Evolutionary conservation across 305 asterid genomes (phyloP).

Genomic region (Fraxinus albicans): DNA sequence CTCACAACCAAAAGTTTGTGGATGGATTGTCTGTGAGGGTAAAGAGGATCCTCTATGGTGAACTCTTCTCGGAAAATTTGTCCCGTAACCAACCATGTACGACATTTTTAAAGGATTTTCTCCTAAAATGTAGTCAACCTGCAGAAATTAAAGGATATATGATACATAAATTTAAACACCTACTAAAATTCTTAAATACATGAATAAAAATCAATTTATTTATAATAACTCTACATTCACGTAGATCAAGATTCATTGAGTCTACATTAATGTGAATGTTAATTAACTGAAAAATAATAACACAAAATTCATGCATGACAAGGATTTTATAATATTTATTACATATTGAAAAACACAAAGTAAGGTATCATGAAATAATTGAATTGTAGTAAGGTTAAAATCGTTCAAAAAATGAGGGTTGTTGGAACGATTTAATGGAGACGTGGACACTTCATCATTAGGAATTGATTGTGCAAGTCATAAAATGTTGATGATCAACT

Average conservation of each 20-base stretch:
- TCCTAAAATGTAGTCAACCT: slow-evolving; percentile 86
- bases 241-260: too few relatives aligned
- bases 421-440: background rate
- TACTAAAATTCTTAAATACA: too few relatives aligned
- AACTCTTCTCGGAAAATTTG: slow-evolving; percentile 57
- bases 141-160: slow-evolving; percentile 4
- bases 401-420: background rate
- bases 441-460: background rate
- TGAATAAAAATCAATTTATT: too few relatives aligned
- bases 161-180: too few relatives aligned
- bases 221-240: too few relatives aligned
- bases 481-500: background rate
- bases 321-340: too few relatives aligned
- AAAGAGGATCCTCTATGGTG: slow-evolving; percentile 91
- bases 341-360: too few relatives aligned
- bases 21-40: slow-evolving; percentile 54
- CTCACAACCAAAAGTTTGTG: slow-evolving; percentile 60
- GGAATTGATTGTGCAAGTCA: background rate
- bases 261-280: too few relatives aligned
- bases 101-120: slow-evolving; percentile 84
- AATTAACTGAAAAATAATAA: too few relatives aligned
- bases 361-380: too few relatives aligned
- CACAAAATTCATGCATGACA: too few relatives aligned
- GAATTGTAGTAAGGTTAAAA: too few relatives aligned
- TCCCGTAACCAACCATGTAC: slow-evolving; percentile 86